These are phyloP conservation scores for Pouteria glomerata DNA, from an alignment of 148 eudicot species.

Conservation along the genomic window DNA sequence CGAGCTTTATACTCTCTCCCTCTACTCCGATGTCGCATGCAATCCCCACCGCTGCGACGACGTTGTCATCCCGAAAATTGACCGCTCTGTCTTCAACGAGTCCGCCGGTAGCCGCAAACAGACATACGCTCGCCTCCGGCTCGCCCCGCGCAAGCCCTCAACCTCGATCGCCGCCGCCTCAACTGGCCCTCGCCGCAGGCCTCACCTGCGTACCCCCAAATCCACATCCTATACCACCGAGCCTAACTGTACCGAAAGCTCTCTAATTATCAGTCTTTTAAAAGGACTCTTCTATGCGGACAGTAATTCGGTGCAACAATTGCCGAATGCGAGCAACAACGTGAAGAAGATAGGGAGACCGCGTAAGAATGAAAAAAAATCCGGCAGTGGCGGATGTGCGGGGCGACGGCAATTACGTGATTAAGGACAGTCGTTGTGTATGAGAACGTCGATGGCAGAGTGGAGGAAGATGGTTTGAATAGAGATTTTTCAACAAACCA, in stretches of 20 bases:
- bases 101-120: constrained; percentile 91
- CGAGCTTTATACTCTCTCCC: constrained; percentile 70
- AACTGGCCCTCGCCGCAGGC: constrained; percentile 14
- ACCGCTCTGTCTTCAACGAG: constrained; percentile 82
- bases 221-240: constrained; percentile 4
- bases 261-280: constrained; percentile 41
- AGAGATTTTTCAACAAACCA: no score
- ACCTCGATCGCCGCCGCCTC: constrained; percentile 12
- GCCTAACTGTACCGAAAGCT: constrained; percentile 49
- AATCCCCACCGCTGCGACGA: constrained; percentile 55
- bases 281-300: constrained; percentile 41
- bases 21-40: constrained; percentile 43
- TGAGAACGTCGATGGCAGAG: no score
- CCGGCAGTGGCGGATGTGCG: background rate
- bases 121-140: constrained; percentile 86
- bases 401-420: background rate
- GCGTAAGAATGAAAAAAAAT: constrained; percentile 17
- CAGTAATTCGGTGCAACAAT: constrained; percentile 10
- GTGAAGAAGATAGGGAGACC: constrained; percentile 57
- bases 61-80: constrained; percentile 77
- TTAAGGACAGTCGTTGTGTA: constrained; percentile 21
- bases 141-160: constrained; percentile 45
- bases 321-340: background rate
- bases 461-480: no score
- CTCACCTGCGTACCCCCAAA: constrained; percentile 29